Base-by-base conservation (phyloP, 2,329 filamentous ascomycete genomes). In the Dothistroma pini region DNA sequence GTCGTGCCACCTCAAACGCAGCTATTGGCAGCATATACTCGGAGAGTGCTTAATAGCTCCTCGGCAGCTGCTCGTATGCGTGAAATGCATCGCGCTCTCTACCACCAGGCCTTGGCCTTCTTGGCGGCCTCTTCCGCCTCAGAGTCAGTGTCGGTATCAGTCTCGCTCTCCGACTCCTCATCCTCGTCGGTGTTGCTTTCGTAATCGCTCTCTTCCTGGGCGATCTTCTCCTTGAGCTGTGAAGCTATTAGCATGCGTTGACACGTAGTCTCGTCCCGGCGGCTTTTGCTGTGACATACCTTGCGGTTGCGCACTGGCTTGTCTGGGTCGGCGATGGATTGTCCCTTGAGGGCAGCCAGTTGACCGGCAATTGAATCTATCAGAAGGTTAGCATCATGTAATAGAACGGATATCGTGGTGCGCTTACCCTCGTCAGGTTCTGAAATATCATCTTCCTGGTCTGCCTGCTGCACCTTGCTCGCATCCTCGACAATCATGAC, bases 381-480 rank as follows among this genome's bases (percentile, higher is more conserved):
- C 8, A 11, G n/a, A 2, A 19, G 9, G 57, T 69, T 54, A 70
- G 70, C 60, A 60, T 60, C 19, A 3, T 10, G 6, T 38, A 50
- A 31, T 25, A 44, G 50, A 16, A 19, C 4, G 34, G 2, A 55
- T 29, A 50, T 21, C 38, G 25, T 48, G 34, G 9, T 9, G 32
- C 19, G 49, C 88, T 81, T 83, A 96, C 95, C 95, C 82, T 99
- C 95, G 66, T 97, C 95, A 38, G 96, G 95, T 75, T 99, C 95
- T 74, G 91, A 96, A 68, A 99, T 99, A 61, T 99, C 95, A 70
- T 96, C 95, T 68, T 97, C 71, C 16, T 70, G 67, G n/a, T 71
- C 73, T 72, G 96, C 87, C 68, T 89, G 85, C 21, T 85, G 88
- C 5, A 91, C 93, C 79, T 93, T 95, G 76, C 86, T 89, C 35